Base-by-base conservation (phyloP, 495 filamentous ascomycete genomes). In the Penicillium manginii region DNA sequence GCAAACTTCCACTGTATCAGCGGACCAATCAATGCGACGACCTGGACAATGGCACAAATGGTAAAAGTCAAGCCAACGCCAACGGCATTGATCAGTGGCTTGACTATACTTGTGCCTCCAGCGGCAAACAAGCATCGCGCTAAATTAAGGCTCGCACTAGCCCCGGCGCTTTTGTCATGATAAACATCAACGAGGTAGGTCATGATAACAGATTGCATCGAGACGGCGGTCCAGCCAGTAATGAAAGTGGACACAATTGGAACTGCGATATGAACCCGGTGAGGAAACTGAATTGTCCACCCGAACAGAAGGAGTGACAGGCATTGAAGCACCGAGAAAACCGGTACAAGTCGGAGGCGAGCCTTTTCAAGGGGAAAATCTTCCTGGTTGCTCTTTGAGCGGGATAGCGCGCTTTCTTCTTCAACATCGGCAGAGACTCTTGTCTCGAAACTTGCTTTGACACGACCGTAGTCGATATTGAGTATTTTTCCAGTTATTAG, bases 61-160 rank as follows among this genome's bases (percentile, higher is more conserved):
- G 79, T 78, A 42, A 70, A 74, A 1, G 66, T 60, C 0, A 65
- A 54, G 0, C 80, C 81, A 40, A 74, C 72, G 0, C 89, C 89
- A 62, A 89, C 80, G 0, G 64, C 76, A 43, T 84, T 66, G 22
- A 87, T 83, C 81, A 91, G 81, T 1, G 84, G 84, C 55, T 81
- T 78, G 29, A 90, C 83, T 4, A 82, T 77, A 2, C 83, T 88
- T 10, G 83, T 85, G 0, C 82, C 83, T 0, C 73, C 87, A 2
- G 87, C 89, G 4, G 87, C 88, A 32, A 91, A 73, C 40, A 88
- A 55, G 63, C 87, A 91, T 32, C 87, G 62, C 0, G 84, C 82
- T 10, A 92, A 69, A 62, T 92, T 91, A 54, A 86, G 83, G 8
- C 85, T 86, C 0, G 89, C 88, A 10, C 84, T 85, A 0, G 86